phyloP scores from a whole-genome alignment of 352 stramenopile species.

The Thraustochytrium sp. region DNA sequence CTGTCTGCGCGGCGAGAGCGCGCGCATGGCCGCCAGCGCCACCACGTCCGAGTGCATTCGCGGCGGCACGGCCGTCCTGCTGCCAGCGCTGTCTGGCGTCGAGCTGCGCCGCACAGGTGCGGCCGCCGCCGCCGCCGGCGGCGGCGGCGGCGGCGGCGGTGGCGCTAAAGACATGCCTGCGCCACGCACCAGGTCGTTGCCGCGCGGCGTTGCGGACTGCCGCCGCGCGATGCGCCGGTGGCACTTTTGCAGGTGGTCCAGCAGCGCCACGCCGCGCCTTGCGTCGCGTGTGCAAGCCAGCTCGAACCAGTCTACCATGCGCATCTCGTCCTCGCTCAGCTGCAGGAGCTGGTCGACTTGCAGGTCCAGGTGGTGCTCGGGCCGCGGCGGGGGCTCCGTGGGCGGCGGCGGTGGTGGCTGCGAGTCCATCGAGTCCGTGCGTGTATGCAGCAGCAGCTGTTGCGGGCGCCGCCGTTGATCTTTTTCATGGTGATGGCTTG shows the following conservation, averaged over 20 bases:
- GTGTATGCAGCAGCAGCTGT: no score
- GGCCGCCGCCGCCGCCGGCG: no score
- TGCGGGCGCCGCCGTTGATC: not conserved
- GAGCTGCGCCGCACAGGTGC: no score
- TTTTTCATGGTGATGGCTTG: not conserved
- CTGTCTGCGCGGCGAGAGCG: not conserved
- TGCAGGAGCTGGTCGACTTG: not conserved
- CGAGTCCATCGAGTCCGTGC: not conserved
- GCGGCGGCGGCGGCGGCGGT: no score
- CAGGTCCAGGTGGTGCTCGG: not conserved
- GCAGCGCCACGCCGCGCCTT: not conserved
- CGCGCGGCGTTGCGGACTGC: not conserved
- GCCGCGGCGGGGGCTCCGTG: not conserved
- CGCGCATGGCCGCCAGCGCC: not conserved
- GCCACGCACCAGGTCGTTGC: no score
- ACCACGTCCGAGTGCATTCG: not conserved
- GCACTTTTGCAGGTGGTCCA: conserved; percentile 3
- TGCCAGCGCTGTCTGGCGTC: no score
- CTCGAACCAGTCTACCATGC: conserved; percentile 20
- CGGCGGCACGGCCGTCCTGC: not conserved
- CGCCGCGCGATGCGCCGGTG: not conserved
- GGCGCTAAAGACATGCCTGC: no score
- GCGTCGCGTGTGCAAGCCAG: not conserved
- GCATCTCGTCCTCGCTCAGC: not conserved
- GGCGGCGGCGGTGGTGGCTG: conserved; percentile 25